Conservation (phyloP, 768 basidiomycete genomes). For the Rhodotorula taiwanensis region DNA sequence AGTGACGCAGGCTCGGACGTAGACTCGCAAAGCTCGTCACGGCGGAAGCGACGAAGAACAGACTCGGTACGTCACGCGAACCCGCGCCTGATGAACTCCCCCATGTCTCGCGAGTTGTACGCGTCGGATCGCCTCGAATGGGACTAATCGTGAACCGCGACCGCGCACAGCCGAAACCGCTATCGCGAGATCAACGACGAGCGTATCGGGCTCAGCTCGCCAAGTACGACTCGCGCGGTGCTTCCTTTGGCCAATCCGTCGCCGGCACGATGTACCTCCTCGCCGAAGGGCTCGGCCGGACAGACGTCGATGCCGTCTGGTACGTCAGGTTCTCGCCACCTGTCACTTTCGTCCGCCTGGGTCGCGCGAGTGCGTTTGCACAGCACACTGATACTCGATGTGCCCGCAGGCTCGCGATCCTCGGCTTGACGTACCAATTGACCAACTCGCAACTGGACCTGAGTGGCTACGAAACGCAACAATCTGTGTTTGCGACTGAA, state of each 20-base stretch:
- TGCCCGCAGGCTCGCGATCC: conserved; percentile 69
- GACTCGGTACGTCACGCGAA: conserved; percentile 42
- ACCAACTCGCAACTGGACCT: conserved; percentile 78
- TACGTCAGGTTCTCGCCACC: conserved; percentile 43
- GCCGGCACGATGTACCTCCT: conserved; percentile 82
- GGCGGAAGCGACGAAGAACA: conserved; percentile 57
- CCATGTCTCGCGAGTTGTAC: no score
- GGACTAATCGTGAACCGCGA: no score
- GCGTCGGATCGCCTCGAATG: no score
- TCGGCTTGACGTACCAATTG: conserved; percentile 91
- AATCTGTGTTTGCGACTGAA: conserved; percentile 77
- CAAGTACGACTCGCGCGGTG: conserved; percentile 77
- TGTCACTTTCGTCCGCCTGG: background rate
- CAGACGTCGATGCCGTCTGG: conserved; percentile 92
- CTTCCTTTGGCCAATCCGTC: conserved; percentile 81
- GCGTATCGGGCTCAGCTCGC: conserved; percentile 60
- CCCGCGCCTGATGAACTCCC: no score
- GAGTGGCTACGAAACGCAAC: conserved; percentile 71
- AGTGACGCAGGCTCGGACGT: conserved; percentile 43
- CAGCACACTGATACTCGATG: background rate
- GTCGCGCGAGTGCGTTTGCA: background rate
- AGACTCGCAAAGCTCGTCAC: conserved; percentile 39
- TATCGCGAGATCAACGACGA: conserved; percentile 65
- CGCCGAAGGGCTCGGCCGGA: conserved; percentile 80
- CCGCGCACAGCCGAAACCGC: conserved; percentile 50